Evolutionary conservation across 208 protist species (phyloP), one percentile per base, ranked within the genome.

Genomic region (Trypanosoma caninum): DNA sequence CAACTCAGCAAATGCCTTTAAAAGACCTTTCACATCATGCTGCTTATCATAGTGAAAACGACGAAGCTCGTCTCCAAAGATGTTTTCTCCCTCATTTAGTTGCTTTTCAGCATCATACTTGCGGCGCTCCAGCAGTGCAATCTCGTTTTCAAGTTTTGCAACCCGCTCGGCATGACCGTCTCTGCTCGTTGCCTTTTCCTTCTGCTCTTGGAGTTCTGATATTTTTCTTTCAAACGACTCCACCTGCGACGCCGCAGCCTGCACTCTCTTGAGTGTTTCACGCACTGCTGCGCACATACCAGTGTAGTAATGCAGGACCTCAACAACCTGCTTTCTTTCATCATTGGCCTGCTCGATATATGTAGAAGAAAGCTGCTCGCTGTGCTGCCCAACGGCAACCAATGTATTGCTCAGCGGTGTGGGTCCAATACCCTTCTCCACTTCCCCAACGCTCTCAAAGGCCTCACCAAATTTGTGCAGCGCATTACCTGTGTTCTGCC

Each of bases 41-140:
- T 94, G 85, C 55, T 90, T 88, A 31, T 85, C 81, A 10, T 71
- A 56, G 60, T 95, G 87, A 59, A 95, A 97, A 13, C 77, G 70
- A 1, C 65, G 28, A 30, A 95, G 71, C 62, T 97, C 91, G 1
- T 83, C 74, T 25, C 71, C 68, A 22, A 94, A 73, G 11, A 61
- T 57, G 2, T 2, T 30, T 46, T 74, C 66, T 6, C 51, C 66
- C 0, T 13, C 37, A 23, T 44, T 20, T 46, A 78, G 6, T 10
- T 79, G 73, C 18, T 70, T 58, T 27, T 62, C 55, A 3, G 82
- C 66, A 18, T 45, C 20, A 2, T 78, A 55, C 18, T 52, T 53
- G 27, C 76, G 67, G 51, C 85, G 64, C 25, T 78, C 56, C 38
- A 74, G 37, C 10, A 59, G 60, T 2, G 56, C 45, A 6, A 88